Evolutionary conservation across 2,329 filamentous ascomycete genomes (phyloP).

Genomic region (Clonostachys byssicola): DNA sequence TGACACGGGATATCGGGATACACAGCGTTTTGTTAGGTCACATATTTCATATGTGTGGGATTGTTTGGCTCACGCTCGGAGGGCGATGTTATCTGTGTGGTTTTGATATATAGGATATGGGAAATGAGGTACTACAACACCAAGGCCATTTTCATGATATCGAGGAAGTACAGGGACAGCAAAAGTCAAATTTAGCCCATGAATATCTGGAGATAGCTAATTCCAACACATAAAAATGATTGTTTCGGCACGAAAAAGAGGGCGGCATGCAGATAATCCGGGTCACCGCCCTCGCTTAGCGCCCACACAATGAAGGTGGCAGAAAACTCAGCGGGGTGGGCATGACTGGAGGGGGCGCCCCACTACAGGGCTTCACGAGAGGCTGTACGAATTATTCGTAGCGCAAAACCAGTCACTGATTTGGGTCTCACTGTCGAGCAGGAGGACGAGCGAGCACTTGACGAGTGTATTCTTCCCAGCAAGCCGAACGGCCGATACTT

Average conservation of each 20-base stretch:
- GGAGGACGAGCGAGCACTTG: not conserved
- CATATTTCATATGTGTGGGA: not conserved
- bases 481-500: too few species aligned
- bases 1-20: not conserved
- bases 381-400: slow-evolving; percentile 11
- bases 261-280: slow-evolving; percentile 5
- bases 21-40: slow-evolving; percentile 1
- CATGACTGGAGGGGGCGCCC: slow-evolving; percentile 15
- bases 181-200: not conserved
- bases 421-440: not conserved
- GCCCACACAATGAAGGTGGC: slow-evolving; percentile 27
- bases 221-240: not conserved
- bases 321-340: slow-evolving; percentile 33
- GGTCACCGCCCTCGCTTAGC: slow-evolving; percentile 35
- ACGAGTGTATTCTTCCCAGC: too few species aligned
- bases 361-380: slow-evolving; percentile 32
- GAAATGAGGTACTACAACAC: too few species aligned
- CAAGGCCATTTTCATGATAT: too few species aligned
- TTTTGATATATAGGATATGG: too few species aligned
- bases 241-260: not conserved
- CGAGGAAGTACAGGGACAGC: not conserved
- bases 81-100: too few species aligned
- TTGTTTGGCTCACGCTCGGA: too few species aligned
- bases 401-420: not conserved
- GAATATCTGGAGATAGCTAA: not conserved